Conservation (phyloP, 2,329 filamentous ascomycete species). For the Ceratocystis eucalypticola region DNA sequence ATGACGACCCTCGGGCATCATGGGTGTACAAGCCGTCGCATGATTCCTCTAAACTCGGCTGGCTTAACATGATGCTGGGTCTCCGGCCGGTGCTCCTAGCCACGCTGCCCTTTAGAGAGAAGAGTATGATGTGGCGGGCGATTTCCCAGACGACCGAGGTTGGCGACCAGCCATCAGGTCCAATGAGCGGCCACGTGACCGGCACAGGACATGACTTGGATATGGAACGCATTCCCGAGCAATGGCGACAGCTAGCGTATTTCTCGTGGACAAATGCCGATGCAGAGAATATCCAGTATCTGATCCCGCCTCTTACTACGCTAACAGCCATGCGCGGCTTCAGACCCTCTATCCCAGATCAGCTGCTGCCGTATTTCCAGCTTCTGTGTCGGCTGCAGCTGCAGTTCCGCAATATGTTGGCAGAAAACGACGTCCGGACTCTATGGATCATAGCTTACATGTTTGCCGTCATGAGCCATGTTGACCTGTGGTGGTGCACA, state of each 20-base stretch:
- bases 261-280: conserved; percentile 14
- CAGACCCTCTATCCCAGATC: conserved; percentile 13
- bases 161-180: conserved; percentile 18
- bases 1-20: conserved; percentile 19
- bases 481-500: conserved; percentile 22
- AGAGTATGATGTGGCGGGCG: conserved; percentile 20
- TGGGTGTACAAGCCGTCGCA: conserved; percentile 21
- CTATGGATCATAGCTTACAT: conserved; percentile 24
- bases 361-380: conserved; percentile 21
- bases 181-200: conserved; percentile 18
- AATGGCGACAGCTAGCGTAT: conserved; percentile 19
- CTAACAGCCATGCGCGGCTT: conserved; percentile 14
- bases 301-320: conserved; percentile 18
- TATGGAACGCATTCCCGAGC: conserved; percentile 19
- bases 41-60: conserved; percentile 20
- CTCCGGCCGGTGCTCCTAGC: conserved; percentile 21
- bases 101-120: conserved; percentile 20
- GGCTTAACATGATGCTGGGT: conserved; percentile 23
- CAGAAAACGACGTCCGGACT: conserved; percentile 21
- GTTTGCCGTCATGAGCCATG: conserved; percentile 22
- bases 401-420: conserved; percentile 21
- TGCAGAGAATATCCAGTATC: conserved; percentile 18
- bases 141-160: conserved; percentile 18
- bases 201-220: conserved; percentile 17
- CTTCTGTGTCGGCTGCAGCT: conserved; percentile 21